These are phyloP conservation scores for Leishmania amazonensis DNA, from an alignment of 208 protist genomes.

Conservation along the genomic window DNA sequence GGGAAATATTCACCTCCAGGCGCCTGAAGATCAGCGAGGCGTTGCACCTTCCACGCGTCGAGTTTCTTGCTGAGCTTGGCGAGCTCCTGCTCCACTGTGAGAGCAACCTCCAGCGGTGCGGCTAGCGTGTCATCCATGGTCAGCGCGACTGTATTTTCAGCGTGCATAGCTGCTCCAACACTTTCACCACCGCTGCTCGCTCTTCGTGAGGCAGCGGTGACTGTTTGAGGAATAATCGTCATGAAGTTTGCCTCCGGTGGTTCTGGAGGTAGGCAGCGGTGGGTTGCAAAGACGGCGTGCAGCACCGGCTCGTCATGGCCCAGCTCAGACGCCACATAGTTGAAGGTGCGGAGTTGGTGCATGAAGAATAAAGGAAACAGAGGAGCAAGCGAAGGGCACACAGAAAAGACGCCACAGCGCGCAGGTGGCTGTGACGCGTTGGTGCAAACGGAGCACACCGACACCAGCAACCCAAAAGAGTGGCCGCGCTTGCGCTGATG, in stretches of 20 bases:
- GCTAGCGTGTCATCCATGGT: not conserved
- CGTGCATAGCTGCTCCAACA: not conserved
- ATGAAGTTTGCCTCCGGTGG: not conserved
- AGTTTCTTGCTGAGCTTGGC: slow-evolving; percentile 15
- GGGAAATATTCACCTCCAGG: not conserved
- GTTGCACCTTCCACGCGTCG: slow-evolving; percentile 35
- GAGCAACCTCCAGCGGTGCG: not conserved
- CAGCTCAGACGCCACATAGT: slow-evolving; percentile 28
- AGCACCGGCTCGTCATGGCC: slow-evolving; percentile 22
- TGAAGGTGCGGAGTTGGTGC: slow-evolving; percentile 27
- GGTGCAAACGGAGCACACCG: not conserved
- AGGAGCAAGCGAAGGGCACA: not conserved
- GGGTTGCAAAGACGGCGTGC: slow-evolving; percentile 34
- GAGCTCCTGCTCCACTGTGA: slow-evolving; percentile 24
- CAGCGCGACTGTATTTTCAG: not conserved
- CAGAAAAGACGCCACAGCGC: not conserved
- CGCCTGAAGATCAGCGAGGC: slow-evolving; percentile 29
- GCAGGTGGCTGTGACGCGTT: not conserved
- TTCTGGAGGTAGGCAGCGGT: slow-evolving; percentile 16
- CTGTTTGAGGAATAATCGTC: slow-evolving; percentile 26
- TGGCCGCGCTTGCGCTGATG: not conserved
- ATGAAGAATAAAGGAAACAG: slow-evolving; percentile 3
- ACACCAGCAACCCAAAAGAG: not conserved
- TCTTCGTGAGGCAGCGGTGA: not conserved
- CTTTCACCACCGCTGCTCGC: not conserved